Base-by-base conservation (phyloP, 805 yeast genomes). In the Candida broadrunensis region DNA sequence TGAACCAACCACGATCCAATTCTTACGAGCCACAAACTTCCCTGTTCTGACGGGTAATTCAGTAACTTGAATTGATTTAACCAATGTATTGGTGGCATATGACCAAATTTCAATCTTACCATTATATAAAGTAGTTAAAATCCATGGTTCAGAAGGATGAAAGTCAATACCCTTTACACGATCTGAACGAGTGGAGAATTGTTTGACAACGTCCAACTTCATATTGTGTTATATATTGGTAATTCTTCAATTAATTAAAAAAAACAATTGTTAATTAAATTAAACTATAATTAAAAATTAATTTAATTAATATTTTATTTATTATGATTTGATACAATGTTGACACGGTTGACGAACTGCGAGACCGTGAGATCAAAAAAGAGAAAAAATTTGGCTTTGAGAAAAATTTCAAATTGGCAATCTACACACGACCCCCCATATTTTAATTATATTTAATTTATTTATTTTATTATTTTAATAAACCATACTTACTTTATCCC, bases 131-230 rank as follows among this genome's bases (percentile, higher is more conserved):
- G 97, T 88, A 39, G 91, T 83, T 56, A 89, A 73, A 38, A 89
- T 81, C 98, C 98, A 91, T 39, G 99, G 98, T 64, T 93, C 99
- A 16, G 90, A 75, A 18, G 99, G 99, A 63, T 93, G 99, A 75
- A 93, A 86, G 67, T 93, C 99, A 58, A 93, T 85, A 37, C 97
- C 97, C 67, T 93, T 93, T 61, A 93, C 97, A 63, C 99, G 83
- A 63, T 90, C 97, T 30, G 97, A 84, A 56, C 97, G 87, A 47
- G 93, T 80, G 51, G 88, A 84, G 66, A 90, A 87, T 55, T 83
- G 83, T 72, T 86, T 88, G 78, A 84, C 59, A 45, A 61, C 68
- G 62, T 60, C 73, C 68, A 67, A 63, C 57, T 67, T 66, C 71
- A 66, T 66, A 25, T 21, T 21, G 6, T 21, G 25, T 21, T 7